A percentile compares a stretch with the other conserved stretches of the same genome.
These are phyloP conservation scores for Trametes meyenii DNA, from an alignment of 768 basidiomycete genomes.

Conservation along the genomic window DNA sequence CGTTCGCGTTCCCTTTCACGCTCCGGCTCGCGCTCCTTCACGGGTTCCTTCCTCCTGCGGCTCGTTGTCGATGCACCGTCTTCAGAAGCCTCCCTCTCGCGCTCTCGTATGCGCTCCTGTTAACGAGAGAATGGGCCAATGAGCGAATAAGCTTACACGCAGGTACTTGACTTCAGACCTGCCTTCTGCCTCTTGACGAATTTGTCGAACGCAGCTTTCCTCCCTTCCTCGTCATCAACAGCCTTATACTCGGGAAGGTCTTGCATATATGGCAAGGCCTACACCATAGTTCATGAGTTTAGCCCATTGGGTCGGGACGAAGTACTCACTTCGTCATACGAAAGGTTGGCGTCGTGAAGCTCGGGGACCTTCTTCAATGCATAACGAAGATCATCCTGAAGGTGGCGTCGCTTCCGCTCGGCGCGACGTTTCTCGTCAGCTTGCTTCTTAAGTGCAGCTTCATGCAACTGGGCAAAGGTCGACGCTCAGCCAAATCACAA, in stretches of 20 bases:
- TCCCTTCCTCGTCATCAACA: slow-evolving; percentile 83
- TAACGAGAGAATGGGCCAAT: neutral
- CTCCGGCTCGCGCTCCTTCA: slow-evolving; percentile 39
- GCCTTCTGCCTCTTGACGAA: slow-evolving; percentile 92
- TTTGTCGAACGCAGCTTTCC: slow-evolving; percentile 82
- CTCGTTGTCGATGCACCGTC: slow-evolving; percentile 82
- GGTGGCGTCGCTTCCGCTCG: slow-evolving; percentile 82
- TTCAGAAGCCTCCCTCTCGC: slow-evolving; percentile 63
- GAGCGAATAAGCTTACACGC: slow-evolving; percentile 11
- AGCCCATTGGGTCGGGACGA: neutral
- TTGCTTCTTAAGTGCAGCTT: slow-evolving; percentile 69
- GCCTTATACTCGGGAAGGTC: slow-evolving; percentile 86
- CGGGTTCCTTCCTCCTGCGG: slow-evolving; percentile 78
- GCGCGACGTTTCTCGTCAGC: slow-evolving; percentile 86
- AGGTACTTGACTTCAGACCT: slow-evolving; percentile 14
- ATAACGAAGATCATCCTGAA: slow-evolving; percentile 95
- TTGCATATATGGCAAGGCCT: slow-evolving; percentile 79
- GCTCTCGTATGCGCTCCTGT: slow-evolving; percentile 74
- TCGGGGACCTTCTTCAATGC: slow-evolving; percentile 90
- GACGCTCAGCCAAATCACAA: slow-evolving; percentile 7
- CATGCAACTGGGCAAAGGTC: slow-evolving; percentile 58
- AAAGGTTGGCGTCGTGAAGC: slow-evolving; percentile 69
- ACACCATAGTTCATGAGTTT: neutral
- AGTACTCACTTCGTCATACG: slow-evolving; percentile 77
- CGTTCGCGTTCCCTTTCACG: slow-evolving; percentile 40